phyloP scores from a whole-genome alignment of 1,139 yeast genomes.

The Geotrichum cucujoidarum region DNA sequence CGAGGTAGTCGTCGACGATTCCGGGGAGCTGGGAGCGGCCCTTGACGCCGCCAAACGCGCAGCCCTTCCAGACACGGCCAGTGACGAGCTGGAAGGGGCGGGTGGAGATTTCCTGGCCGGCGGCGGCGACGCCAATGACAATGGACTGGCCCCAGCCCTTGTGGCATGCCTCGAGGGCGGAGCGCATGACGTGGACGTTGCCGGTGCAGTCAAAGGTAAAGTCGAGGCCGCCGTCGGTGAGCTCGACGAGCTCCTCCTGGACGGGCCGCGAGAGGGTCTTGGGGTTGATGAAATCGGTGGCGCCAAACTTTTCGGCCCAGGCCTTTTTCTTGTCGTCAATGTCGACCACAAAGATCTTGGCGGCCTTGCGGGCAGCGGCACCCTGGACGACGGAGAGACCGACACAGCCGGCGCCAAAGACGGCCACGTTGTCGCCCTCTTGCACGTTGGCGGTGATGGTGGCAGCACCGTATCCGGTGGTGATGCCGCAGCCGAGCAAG shows the following conservation, averaged over 20 bases:
- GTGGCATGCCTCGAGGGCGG: constrained; percentile 94
- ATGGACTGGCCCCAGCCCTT: constrained; percentile 98
- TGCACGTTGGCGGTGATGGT: constrained; percentile 88
- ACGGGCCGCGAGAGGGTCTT: constrained; percentile 65
- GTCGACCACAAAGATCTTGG: constrained; percentile 80
- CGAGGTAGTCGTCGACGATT: constrained; percentile 77
- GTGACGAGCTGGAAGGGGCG: constrained; percentile 98
- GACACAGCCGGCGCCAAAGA: constrained; percentile 96
- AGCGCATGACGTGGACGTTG: constrained; percentile 89
- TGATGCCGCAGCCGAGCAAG: constrained; percentile 94
- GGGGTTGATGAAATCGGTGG: constrained; percentile 92
- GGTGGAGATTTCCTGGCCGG: constrained; percentile 92
- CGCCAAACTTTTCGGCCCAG: constrained; percentile 89
- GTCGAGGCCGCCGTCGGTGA: constrained; percentile 96
- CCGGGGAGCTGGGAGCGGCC: constrained; percentile 95
- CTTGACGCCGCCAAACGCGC: constrained; percentile 97
- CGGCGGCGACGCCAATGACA: constrained; percentile 96
- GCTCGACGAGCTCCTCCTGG: constrained; percentile 77
- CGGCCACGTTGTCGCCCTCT: constrained; percentile 90
- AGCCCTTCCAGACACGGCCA: constrained; percentile 97
- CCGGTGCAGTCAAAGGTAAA: constrained; percentile 98
- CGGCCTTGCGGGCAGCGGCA: constrained; percentile 76
- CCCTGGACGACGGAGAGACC: constrained; percentile 96
- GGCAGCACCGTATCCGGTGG: constrained; percentile 98
- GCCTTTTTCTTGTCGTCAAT: constrained; percentile 75